Conservation (phyloP, 768 basidiomycete genomes). For the Naganishia randhawae region DNA sequence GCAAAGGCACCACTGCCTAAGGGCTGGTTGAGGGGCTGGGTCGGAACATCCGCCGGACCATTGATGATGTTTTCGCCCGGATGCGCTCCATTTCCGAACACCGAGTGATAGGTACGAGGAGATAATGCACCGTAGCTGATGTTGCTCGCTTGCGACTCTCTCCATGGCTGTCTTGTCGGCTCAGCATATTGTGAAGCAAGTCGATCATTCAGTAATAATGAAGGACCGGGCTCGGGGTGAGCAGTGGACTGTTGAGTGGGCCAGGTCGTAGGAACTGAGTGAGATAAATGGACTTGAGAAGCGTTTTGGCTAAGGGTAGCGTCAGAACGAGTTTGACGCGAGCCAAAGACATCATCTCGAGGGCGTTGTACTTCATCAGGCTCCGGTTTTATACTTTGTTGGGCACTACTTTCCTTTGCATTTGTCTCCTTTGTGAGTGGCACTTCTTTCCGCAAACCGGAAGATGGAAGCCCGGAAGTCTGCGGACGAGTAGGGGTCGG, state of each 20-base stretch:
- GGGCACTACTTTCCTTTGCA: neutral
- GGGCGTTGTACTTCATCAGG: neutral
- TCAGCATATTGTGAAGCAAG: neutral
- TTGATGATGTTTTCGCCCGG: neutral
- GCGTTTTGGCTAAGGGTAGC: neutral
- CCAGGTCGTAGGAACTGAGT: neutral
- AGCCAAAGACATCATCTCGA: neutral
- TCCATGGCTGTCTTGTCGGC: neutral
- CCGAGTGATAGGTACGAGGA: neutral
- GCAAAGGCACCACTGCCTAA: neutral
- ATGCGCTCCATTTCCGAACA: neutral
- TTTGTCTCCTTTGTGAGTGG: neutral
- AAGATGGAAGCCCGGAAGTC: neutral
- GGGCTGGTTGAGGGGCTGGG: neutral
- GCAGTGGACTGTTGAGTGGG: neutral
- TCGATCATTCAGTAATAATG: neutral
- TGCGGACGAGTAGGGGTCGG: constrained; percentile 1
- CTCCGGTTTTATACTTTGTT: neutral
- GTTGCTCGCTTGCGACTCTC: neutral
- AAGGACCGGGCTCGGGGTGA: neutral
- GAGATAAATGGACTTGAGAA: neutral
- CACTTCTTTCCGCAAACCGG: neutral
- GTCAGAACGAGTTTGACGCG: neutral
- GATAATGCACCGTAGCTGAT: neutral
- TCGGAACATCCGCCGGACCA: neutral